These are phyloP conservation scores for Aspergillus neoniger DNA, from an alignment of 2,329 filamentous ascomycete genomes.

Conservation along the genomic window DNA sequence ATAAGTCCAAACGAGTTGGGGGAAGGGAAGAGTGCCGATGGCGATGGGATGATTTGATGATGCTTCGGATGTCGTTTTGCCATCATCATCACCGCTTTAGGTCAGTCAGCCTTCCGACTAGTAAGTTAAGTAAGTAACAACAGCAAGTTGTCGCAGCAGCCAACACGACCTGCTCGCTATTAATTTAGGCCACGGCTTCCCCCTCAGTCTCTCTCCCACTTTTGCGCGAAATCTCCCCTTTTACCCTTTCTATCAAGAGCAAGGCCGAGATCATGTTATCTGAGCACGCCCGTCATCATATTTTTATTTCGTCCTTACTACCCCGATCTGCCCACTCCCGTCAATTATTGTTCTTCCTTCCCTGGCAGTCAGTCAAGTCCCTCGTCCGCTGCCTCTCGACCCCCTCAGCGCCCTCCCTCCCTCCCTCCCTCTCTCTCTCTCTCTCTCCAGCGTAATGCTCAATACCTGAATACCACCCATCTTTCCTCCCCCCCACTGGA, in stretches of 20 bases:
- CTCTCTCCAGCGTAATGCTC: constrained; percentile 5
- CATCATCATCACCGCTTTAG: constrained; percentile 5
- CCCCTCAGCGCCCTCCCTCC: not conserved
- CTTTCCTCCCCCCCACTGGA: not conserved
- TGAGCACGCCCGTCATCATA: not conserved
- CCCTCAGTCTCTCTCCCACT: not conserved
- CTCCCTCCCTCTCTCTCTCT: not conserved
- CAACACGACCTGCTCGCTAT: constrained; percentile 2
- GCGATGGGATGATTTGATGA: not conserved
- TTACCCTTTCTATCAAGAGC: not conserved
- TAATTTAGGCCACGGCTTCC: constrained; percentile 2
- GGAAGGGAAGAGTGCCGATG: not conserved
- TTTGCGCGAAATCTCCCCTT: not conserved
- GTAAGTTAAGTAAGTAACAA: not conserved
- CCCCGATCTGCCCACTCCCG: not conserved
- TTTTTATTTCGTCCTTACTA: not conserved
- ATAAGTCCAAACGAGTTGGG: not conserved
- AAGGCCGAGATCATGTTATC: not conserved
- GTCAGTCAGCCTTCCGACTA: constrained; percentile 1
- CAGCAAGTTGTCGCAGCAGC: not conserved
- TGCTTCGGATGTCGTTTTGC: not conserved
- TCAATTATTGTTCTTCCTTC: not conserved
- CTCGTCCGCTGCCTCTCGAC: not conserved
- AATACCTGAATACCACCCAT: constrained; percentile 2
- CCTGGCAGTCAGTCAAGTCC: not conserved